These are phyloP conservation scores for Dacryopinax primogenitus DNA, from an alignment of 768 basidiomycete genomes.

Conservation along the genomic window DNA sequence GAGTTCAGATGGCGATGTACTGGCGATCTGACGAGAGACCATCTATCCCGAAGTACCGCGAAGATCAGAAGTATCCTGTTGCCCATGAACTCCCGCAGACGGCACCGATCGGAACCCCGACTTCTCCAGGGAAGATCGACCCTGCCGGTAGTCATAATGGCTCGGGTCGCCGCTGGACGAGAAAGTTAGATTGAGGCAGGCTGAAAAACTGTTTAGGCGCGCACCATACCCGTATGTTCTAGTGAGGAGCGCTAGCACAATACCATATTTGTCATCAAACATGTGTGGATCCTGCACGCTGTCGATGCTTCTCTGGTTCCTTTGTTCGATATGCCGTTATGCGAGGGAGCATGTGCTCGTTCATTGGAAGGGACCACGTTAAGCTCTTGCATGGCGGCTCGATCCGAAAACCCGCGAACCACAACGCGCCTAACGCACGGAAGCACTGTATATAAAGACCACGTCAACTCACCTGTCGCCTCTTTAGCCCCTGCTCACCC, in stretches of 20 bases:
- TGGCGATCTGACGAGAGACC: conserved; percentile 31
- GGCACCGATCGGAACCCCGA: conserved; percentile 6
- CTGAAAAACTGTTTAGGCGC: conserved; percentile 7
- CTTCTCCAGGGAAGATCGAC: background rate
- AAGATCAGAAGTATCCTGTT: conserved; percentile 7
- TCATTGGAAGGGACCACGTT: background rate
- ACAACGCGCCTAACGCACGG: conserved; percentile 3
- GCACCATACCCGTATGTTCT: background rate
- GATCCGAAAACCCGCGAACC: background rate
- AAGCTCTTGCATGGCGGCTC: background rate
- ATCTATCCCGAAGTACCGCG: conserved; percentile 2
- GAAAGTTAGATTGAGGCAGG: background rate
- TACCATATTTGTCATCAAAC: background rate
- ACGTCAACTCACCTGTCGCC: background rate
- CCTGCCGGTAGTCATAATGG: background rate
- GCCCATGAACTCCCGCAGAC: background rate
- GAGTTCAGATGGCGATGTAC: conserved; percentile 71
- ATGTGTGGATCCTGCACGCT: background rate
- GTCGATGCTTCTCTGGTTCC: background rate
- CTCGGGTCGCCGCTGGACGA: conserved; percentile 4
- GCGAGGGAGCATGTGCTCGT: background rate
- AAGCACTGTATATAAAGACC: background rate
- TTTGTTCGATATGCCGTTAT: background rate
- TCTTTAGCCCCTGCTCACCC: background rate
- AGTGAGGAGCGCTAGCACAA: background rate